Percentiles rank a stretch among this genome's conserved stretches.
Evolutionary conservation across 306 rosid species (phyloP).

Genomic region (Casuarina glauca): DNA sequence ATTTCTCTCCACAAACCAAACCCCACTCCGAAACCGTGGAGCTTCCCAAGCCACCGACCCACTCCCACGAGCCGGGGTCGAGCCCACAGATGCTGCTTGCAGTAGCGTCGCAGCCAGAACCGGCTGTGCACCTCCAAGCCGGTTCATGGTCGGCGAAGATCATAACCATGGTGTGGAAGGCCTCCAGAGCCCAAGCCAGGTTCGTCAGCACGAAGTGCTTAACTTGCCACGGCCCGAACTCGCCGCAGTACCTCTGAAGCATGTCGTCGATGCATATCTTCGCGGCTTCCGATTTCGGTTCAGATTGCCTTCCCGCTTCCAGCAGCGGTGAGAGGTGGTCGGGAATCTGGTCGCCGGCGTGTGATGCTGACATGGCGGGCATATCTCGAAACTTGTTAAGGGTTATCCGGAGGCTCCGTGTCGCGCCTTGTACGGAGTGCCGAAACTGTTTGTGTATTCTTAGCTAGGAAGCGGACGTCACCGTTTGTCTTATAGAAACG

Average conservation of each 20-base stretch:
- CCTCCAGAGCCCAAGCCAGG: conserved; percentile 90
- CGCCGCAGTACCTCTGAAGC: conserved; percentile 75
- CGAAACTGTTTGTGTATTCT: neutral
- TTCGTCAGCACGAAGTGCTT: conserved; percentile 76
- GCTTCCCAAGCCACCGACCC: conserved; percentile 43
- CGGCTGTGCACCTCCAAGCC: conserved; percentile 48
- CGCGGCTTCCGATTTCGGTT: conserved; percentile 16
- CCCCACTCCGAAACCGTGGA: conserved; percentile 78
- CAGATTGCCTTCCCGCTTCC: neutral
- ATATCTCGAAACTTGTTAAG: neutral
- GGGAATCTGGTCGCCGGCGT: neutral
- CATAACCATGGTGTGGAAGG: conserved; percentile 94
- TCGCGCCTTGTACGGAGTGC: neutral
- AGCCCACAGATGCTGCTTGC: conserved; percentile 44
- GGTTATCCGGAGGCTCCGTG: neutral
- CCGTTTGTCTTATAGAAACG: neutral
- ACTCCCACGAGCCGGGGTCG: conserved; percentile 66
- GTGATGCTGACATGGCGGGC: conserved; percentile 9
- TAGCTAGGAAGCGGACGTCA: neutral
- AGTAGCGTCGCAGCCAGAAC: conserved; percentile 33
- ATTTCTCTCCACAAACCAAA: conserved; percentile 73
- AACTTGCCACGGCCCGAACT: conserved; percentile 82
- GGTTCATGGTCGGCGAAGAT: conserved; percentile 85
- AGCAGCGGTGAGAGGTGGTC: conserved; percentile 42
- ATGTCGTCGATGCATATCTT: conserved; percentile 70